Percentiles rank a stretch among this genome's conserved stretches.
Evolutionary conservation across 371 early-diverging fungal genomes (phyloP).

Genomic region (Encephalitozoon intestinalis): DNA sequence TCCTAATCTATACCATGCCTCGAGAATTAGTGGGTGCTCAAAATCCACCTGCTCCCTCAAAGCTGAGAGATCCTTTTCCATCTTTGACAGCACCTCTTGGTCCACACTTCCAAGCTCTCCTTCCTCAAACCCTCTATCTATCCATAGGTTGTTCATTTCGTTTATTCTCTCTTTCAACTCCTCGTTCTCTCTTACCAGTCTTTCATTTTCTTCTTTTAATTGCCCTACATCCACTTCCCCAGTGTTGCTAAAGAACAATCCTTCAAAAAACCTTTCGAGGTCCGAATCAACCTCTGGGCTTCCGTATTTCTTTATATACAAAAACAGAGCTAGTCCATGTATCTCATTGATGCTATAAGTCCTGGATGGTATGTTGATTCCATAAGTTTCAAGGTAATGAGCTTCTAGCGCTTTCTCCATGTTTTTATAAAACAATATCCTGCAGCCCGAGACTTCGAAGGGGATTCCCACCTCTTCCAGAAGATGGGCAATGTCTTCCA

Average conservation of each 20-base stretch:
- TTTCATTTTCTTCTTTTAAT: not conserved
- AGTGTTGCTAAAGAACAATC: not conserved
- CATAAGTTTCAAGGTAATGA: not conserved
- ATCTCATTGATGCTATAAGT: slow-evolving; percentile 12
- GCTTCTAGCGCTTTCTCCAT: not conserved
- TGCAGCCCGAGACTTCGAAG: not conserved
- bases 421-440: not conserved
- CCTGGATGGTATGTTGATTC: not conserved
- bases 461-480: not conserved
- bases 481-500: not conserved
- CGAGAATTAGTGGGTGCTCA: not conserved
- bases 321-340: not conserved
- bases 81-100: not conserved
- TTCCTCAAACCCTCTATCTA: not conserved
- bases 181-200: not conserved
- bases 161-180: slow-evolving; percentile 1
- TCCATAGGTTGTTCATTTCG: not conserved
- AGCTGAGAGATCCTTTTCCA: not conserved
- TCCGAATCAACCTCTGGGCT: not conserved
- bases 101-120: not conserved
- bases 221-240: not conserved
- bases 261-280: slow-evolving; percentile 15
- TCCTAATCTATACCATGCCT: slow-evolving; percentile 10
- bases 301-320: not conserved
- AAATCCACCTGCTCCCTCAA: not conserved